These are phyloP conservation scores for Debaryomycetaceae sp. DNA, from an alignment of 1,139 yeast genomes.

Conservation along the genomic window DNA sequence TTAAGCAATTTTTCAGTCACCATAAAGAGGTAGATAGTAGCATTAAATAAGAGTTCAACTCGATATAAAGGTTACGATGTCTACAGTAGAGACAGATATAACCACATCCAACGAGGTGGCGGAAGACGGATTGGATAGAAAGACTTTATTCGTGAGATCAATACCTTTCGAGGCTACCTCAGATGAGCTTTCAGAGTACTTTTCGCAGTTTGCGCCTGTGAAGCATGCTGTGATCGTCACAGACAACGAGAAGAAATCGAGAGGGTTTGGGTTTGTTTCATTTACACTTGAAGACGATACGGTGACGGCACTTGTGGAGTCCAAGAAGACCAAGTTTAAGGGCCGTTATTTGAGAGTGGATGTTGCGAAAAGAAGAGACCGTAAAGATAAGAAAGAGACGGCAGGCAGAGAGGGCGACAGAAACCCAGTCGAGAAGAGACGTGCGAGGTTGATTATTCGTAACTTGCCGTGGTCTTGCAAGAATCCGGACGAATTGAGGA, in stretches of 20 bases:
- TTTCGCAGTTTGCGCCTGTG: conserved; percentile 90
- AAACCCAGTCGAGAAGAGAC: conserved; percentile 55
- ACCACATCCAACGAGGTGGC: conserved; percentile 3
- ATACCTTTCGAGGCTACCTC: conserved; percentile 79
- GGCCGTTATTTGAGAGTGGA: conserved; percentile 73
- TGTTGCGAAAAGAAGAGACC: conserved; percentile 87
- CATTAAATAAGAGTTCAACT: background rate
- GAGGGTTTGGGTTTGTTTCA: conserved; percentile 96
- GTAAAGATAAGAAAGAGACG: conserved; percentile 39
- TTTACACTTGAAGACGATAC: conserved; percentile 88
- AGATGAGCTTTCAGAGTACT: conserved; percentile 76
- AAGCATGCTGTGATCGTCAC: conserved; percentile 92
- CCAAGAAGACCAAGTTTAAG: conserved; percentile 66
- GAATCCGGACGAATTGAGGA: conserved; percentile 67
- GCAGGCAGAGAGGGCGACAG: conserved; percentile 21
- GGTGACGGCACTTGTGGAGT: conserved; percentile 62
- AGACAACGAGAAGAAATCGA: conserved; percentile 68
- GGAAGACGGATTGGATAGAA: conserved; percentile 49
- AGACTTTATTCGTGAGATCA: conserved; percentile 78
- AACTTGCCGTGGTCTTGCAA: conserved; percentile 96
- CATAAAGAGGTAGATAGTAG: background rate
- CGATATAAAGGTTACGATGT: conserved; percentile 5
- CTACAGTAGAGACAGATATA: conserved; percentile 6
- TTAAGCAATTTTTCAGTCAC: background rate
- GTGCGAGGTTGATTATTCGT: conserved; percentile 82